Base-by-base conservation (phyloP, 2,329 filamentous ascomycete genomes). In the Fusarium pseudoanthophilum region DNA sequence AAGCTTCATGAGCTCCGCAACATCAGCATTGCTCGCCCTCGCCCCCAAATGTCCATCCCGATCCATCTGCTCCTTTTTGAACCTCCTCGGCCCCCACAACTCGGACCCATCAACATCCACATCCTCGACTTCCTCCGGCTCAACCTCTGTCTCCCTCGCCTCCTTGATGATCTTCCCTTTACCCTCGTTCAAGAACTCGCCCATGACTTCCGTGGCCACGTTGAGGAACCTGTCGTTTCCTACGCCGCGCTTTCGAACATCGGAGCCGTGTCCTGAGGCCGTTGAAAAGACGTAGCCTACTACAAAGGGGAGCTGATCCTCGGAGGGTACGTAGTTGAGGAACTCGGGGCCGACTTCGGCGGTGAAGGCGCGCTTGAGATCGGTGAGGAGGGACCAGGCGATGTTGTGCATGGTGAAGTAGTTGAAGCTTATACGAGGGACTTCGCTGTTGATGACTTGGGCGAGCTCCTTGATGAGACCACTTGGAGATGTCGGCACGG, bases 251-350 rank as follows among this genome's bases (percentile, higher is more conserved):
- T 59, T 26, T 39, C 46, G 48, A 1, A 51, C 62, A 20, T 43
- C 45, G 9, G 28, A 18, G 32, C 11, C 49, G 24, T 60, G 70
- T 18, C 67, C 68, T 9, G 72, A 45, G 39, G 69, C 65, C 18
- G 71, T 72, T 0, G 62, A 70, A 3, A 67, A 72, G 48, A 87
- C 20, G 87, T 86, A 75, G 43, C 63, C 69, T 10, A 62, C 69
- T 3, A 73, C 58, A 5, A 46, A 45, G 11, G 60, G 66, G 2
- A 75, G 52, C 11, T 64, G 21, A 13, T 60, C 34, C 34, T 69
- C 69, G 11, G 18, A 21, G 4, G 65, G 69, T 1, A 74, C 5
- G 42, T 39, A 59, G 0, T 32, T 18, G 49, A 71, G 46, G 34
- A 74, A 61, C 6, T 59, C 10, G 20, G 43, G 32, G 10, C 69